Evolutionary conservation across 2,329 filamentous ascomycete species (phyloP), one percentile per base, ranked within the genome.

Genomic region (Acrocalymma vagum): DNA sequence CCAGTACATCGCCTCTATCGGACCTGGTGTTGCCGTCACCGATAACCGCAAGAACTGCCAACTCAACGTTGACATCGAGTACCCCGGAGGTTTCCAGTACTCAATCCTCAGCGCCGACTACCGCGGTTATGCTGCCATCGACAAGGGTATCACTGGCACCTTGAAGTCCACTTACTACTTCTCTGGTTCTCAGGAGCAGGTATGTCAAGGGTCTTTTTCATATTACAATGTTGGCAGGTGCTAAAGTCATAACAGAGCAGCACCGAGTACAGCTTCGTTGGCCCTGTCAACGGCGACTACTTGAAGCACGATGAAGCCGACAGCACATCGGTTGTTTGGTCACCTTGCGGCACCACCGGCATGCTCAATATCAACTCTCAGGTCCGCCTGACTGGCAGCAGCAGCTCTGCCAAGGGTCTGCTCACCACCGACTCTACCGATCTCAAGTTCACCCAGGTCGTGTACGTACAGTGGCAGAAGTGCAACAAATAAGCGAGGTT

Each of bases 81-180:
- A 79, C 55, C 78, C 78, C 10, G 67, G 68, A 38, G 77, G 78
- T 35, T 80, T 77, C 70, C 75, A 79, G 63, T 80, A 77, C 69
- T 77, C 74, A 33, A 61, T 80, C 53, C 71, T 79, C 54, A 74
- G 72, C 41, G 76, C 76, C 51, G 72, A 77, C 48, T 80, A 79
- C 69, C 76, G 77, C 55, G 78, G 78, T 36, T 79, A 78, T 51
- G 73, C 74, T 34, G 52, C 63, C 45, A 68, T 81, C 33, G 69
- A 77, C 23, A 61, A 65, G 48, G 75, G 74, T 20, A 70, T 78
- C 33, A 72, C 62, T 5, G 78, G 76, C 32, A 72, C 69, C 14
- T 71, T 77, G 52, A 77, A 77, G 65, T 76, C 77, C 10, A 79
- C 73, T 22, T 80, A 80, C 66, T 80, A 79, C 65, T 80, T 80